phyloP scores from a whole-genome alignment of 192 early-diverging fungal species.

The Coemansia sp. region DNA sequence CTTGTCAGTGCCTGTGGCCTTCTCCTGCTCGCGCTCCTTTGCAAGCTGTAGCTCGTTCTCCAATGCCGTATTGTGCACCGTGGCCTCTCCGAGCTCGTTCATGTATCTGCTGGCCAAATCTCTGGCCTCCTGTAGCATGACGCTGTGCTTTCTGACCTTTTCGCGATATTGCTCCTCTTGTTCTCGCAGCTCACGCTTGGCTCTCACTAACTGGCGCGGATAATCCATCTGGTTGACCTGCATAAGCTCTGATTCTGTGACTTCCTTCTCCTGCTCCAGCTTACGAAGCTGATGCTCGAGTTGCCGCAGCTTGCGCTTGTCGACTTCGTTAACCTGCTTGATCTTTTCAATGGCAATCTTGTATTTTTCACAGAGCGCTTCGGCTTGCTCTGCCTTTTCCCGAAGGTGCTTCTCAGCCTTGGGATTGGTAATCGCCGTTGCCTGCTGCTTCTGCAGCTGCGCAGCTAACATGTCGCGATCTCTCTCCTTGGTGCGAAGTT shows the following conservation, averaged over 20 bases:
- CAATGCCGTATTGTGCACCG: constrained; percentile 41
- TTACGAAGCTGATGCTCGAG: constrained; percentile 31
- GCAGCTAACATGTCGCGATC: constrained; percentile 22
- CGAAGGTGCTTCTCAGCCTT: constrained; percentile 27
- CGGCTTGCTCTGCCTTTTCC: constrained; percentile 36
- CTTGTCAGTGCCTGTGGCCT: constrained; percentile 8
- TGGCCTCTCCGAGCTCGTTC: constrained; percentile 46
- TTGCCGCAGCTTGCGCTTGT: constrained; percentile 23
- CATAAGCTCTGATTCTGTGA: constrained; percentile 17
- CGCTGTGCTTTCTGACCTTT: constrained; percentile 21
- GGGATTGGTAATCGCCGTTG: constrained; percentile 12
- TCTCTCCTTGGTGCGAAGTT: constrained; percentile 31
- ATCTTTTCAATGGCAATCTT: constrained; percentile 31
- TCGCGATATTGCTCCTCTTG: constrained; percentile 43
- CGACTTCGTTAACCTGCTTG: constrained; percentile 17
- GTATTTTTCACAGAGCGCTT: constrained; percentile 18
- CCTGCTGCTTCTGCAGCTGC: constrained; percentile 27
- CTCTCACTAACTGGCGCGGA: constrained; percentile 19
- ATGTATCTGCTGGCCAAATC: constrained; percentile 38
- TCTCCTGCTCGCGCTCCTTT: constrained; percentile 15
- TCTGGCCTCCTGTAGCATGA: constrained; percentile 34
- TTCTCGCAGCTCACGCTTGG: constrained; percentile 23
- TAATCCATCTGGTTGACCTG: constrained; percentile 26
- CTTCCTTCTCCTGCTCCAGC: constrained; percentile 36
- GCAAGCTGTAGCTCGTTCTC: constrained; percentile 44